These are phyloP conservation scores for Chaetothyriales sp. DNA, from an alignment of 2,329 filamentous ascomycete genomes.

Conservation along the genomic window DNA sequence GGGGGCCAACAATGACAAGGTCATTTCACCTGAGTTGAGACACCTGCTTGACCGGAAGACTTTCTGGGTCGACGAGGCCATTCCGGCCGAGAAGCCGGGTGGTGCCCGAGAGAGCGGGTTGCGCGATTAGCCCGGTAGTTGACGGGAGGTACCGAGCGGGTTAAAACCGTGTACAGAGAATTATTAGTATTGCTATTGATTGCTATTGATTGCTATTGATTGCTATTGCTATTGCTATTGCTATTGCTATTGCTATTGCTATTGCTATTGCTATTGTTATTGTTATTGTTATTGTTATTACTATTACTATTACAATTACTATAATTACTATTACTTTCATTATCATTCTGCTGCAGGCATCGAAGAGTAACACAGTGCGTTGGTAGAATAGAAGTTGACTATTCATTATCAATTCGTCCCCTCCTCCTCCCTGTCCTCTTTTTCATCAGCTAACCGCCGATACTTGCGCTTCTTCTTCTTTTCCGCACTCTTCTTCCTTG, in stretches of 20 bases:
- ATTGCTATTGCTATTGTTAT: too few relatives aligned
- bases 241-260: too few relatives aligned
- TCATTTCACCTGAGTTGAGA: slow-evolving; percentile 52
- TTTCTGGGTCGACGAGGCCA: slow-evolving; percentile 32
- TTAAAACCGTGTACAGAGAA: neutral
- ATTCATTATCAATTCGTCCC: slow-evolving; percentile 6
- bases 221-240: too few relatives aligned
- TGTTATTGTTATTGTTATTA: too few relatives aligned
- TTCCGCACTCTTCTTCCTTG: slow-evolving; percentile 30
- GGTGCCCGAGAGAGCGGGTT: neutral
- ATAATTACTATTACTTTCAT: neutral
- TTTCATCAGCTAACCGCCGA: slow-evolving; percentile 24
- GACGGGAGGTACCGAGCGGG: neutral
- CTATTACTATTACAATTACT: too few relatives aligned
- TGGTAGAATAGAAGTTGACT: neutral
- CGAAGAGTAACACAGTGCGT: neutral
- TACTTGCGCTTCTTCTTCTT: slow-evolving; percentile 35
- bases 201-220: too few relatives aligned
- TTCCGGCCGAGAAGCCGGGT: neutral
- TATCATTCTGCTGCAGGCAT: neutral
- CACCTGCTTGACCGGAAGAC: slow-evolving; percentile 48
- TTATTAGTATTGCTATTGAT: neutral
- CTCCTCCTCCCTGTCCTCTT: slow-evolving; percentile 8
- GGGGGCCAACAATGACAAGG: slow-evolving; percentile 29
- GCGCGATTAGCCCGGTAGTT: neutral